A percentile compares a stretch with the other conserved stretches of the same genome.
Conservation (phyloP, 1,284 basidiomycete species). For the Sanghuangporus weigelae region DNA sequence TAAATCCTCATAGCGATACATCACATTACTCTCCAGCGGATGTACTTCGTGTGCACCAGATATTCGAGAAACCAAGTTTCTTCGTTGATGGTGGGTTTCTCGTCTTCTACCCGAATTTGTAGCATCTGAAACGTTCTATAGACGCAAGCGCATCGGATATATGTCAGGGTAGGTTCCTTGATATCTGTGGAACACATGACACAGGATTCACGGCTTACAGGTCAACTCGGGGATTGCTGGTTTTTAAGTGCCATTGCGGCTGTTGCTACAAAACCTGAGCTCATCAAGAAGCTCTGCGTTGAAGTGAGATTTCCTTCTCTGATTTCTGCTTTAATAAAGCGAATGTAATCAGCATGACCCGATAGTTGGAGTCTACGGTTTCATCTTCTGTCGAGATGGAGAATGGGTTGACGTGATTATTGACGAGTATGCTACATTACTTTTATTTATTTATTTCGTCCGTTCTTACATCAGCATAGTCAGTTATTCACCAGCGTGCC, state of each 20-base stretch:
- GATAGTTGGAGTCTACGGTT: conserved; percentile 46
- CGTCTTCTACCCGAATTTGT: background rate
- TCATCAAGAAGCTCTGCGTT: conserved; percentile 47
- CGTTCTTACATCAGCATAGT: conserved; percentile 22
- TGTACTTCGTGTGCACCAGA: conserved; percentile 38
- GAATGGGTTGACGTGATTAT: conserved; percentile 36
- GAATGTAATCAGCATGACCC: conserved; percentile 38
- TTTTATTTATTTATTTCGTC: background rate
- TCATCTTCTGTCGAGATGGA: conserved; percentile 46
- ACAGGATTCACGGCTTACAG: background rate
- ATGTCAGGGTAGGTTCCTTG: conserved; percentile 31
- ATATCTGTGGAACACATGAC: background rate
- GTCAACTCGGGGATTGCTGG: conserved; percentile 41
- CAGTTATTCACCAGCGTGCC: conserved; percentile 41
- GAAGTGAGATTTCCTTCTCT: conserved; percentile 29
- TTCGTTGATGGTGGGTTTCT: conserved; percentile 33
- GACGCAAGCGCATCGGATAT: conserved; percentile 29
- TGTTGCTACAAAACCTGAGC: conserved; percentile 32
- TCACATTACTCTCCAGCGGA: conserved; percentile 33
- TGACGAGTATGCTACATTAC: conserved; percentile 38
- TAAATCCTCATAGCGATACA: background rate
- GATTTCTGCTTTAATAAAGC: background rate
- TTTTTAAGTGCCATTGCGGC: conserved; percentile 44
- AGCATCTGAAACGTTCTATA: background rate
- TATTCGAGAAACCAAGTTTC: conserved; percentile 41